Evolutionary conservation across 176 grass and related monocot species (phyloP), one percentile per base, ranked within the genome.

Genomic region (Aegilops tauschii): DNA sequence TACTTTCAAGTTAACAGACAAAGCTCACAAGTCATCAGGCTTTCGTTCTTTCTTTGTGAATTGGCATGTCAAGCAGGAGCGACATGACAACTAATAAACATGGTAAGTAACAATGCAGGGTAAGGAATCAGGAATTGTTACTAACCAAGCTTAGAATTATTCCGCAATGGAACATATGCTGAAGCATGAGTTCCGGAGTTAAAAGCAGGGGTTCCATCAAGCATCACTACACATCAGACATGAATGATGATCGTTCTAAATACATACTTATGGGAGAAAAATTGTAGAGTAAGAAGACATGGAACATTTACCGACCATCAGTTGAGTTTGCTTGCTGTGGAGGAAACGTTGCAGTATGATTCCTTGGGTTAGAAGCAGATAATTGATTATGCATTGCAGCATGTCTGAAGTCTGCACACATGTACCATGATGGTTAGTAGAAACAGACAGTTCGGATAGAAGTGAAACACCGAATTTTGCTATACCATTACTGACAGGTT

Each of bases 401-500:
- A 62, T 39, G 77, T 62, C 58, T 39, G 56, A 39, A 12, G 6
- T 39, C 56, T 79, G 76, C 56, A 79, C 76, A 79, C 32, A 21
- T 79, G 12, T 79, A 32, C 35, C 32, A 78, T 59, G 9, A 78
- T 78, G 20, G 54, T 78, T 61, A 78, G 52, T 23, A 28, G 5
- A 78, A 59, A 78, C 39, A 39, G 10, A 73, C 42, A 75, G 13
- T 75, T 49, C 25, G 3, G 27, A 29, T 44, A 75, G 23, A 75
- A 17, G 42, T 75, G 45, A 75, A 8, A 27, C 8, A 74, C 12
- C 12, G n/a, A 45, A 45, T 73, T 73, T 27, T 45, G 18, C 39
- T 47, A 74, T 74, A 74, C 71, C 71, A 74, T 27, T 74, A 74
- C 23, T 74, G 45, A 12, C 78, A 65, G 23, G 14, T 80, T 44